Evolutionary conservation across 495 filamentous ascomycete species (phyloP).

Genomic region (Aspergillus taichungensis): DNA sequence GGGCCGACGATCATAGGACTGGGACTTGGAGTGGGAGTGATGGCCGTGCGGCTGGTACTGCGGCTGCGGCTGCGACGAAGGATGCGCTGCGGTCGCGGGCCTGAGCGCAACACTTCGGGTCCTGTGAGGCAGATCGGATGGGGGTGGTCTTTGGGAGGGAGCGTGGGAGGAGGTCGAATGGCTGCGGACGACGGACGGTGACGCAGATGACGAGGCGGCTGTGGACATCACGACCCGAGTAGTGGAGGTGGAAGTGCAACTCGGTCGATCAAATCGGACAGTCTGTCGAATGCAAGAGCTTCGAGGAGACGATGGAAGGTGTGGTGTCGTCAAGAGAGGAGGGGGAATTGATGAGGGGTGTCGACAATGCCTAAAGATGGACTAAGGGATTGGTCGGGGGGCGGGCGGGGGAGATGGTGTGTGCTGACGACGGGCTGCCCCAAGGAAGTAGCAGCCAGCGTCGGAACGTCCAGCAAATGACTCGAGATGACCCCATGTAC

Average conservation of each 20-base stretch:
- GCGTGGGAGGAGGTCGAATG: constrained; percentile 46
- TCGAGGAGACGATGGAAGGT: not conserved
- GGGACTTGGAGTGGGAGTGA: constrained; percentile 40
- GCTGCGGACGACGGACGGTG: constrained; percentile 42
- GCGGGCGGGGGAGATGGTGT: constrained; percentile 13
- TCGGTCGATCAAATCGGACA: no score
- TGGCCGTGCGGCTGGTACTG: constrained; percentile 20
- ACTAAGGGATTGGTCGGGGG: constrained; percentile 13
- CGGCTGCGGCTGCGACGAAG: constrained; percentile 20
- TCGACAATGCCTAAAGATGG: not conserved
- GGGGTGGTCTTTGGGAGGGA: constrained; percentile 31
- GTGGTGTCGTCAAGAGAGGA: not conserved
- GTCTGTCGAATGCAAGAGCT: not conserved
- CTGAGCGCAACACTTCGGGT: constrained; percentile 45
- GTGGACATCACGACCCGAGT: constrained; percentile 41
- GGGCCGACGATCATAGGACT: constrained; percentile 41
- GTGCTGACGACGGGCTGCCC: constrained; percentile 16
- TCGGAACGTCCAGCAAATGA: constrained; percentile 7
- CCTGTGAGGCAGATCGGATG: constrained; percentile 48
- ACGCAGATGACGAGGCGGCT: constrained; percentile 33
- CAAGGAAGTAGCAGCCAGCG: constrained; percentile 8
- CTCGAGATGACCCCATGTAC: constrained; percentile 10
- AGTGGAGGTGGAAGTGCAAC: constrained; percentile 5
- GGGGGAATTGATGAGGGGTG: constrained; percentile 1
- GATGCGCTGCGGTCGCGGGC: constrained; percentile 30